Evolutionary conservation across 2,329 filamentous ascomycete species (phyloP), one percentile per base, ranked within the genome.

Genomic region (Fusarium aywerte): DNA sequence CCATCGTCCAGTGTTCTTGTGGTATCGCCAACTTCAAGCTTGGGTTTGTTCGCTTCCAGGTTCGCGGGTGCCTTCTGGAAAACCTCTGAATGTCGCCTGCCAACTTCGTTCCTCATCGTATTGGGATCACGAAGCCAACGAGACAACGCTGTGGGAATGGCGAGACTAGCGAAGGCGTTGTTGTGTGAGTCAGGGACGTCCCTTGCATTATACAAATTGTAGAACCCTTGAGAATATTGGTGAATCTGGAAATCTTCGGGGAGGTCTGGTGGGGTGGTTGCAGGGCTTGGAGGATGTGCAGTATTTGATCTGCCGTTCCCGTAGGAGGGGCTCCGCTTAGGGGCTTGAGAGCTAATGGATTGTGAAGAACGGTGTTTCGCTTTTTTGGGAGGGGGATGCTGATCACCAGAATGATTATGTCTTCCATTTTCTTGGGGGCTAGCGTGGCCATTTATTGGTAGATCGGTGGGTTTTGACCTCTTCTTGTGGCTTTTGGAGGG

Each of bases 401-500:
- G 77, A 35, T 83, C 80, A 57, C 80, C 76, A 12, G 83, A 83
- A 62, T 78, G 81, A 18, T 73, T 66, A 53, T 83, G 79, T 73
- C 84, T 87, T 44, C 79, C 72, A 44, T 73, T 84, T 51, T 91
- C 89, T 58, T 84, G 82, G 62, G 87, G 85, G 56, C 85, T 82
- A 39, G 83, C 81, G 49, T 87, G 88, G 49, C 91, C 91, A 75
- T 93, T 94, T 49, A 88, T 80, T 72, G 88, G 86, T 31, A 89
- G 77, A 40, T 89, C 88, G 27, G 79, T 80, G 11, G 93, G 92
- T 76, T 93, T 96, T 35, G 86, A 78, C 79, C 94, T 97, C 83
- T 96, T 97, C 83, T 94, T 97, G 75, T 93, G 91, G 76, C 86
- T 90, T 77, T 97, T 97, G 13, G 91, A 83, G 8, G 90, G 85